Conservation (phyloP, 2,329 filamentous ascomycete species). For the Calonectria henricotiae region DNA sequence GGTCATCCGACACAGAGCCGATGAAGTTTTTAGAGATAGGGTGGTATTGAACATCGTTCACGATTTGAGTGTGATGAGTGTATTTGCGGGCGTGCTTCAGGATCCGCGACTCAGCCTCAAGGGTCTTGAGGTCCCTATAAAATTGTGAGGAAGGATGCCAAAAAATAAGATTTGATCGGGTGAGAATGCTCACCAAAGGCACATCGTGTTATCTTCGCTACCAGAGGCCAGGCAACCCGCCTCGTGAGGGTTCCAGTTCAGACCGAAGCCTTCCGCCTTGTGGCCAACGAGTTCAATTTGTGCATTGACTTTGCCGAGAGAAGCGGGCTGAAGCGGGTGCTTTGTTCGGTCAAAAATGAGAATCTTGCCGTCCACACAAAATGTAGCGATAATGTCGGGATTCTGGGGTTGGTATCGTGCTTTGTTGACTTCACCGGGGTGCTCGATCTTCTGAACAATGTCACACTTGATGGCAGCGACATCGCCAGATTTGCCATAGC, state of each 20-base stretch:
- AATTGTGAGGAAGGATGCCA: slow-evolving; percentile 45
- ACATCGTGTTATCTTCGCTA: slow-evolving; percentile 92
- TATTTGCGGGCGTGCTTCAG: slow-evolving; percentile 83
- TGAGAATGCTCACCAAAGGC: slow-evolving; percentile 79
- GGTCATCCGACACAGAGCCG: slow-evolving; percentile 94
- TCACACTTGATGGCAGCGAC: slow-evolving; percentile 86
- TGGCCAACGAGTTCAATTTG: slow-evolving; percentile 92
- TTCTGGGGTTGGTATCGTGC: slow-evolving; percentile 98
- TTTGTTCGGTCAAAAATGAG: slow-evolving; percentile 97
- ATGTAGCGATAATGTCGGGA: slow-evolving; percentile 94
- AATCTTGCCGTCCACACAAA: slow-evolving; percentile 89
- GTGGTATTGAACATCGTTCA: slow-evolving; percentile 98
- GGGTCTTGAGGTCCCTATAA: slow-evolving; percentile 83
- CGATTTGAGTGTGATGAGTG: slow-evolving; percentile 89
- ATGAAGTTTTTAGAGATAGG: slow-evolving; percentile 88
- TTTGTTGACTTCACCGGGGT: slow-evolving; percentile 98
- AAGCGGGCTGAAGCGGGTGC: slow-evolving; percentile 83
- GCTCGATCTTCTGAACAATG: slow-evolving; percentile 95
- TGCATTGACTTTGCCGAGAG: slow-evolving; percentile 77
- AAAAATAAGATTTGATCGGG: slow-evolving; percentile 16
- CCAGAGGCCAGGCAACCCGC: slow-evolving; percentile 90
- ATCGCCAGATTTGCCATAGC: slow-evolving; percentile 84
- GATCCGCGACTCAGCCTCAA: slow-evolving; percentile 78
- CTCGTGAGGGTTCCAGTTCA: slow-evolving; percentile 91
- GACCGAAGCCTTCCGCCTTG: slow-evolving; percentile 89